Conservation (phyloP, 2,329 filamentous ascomycete species). For the Sporothrix humicola region DNA sequence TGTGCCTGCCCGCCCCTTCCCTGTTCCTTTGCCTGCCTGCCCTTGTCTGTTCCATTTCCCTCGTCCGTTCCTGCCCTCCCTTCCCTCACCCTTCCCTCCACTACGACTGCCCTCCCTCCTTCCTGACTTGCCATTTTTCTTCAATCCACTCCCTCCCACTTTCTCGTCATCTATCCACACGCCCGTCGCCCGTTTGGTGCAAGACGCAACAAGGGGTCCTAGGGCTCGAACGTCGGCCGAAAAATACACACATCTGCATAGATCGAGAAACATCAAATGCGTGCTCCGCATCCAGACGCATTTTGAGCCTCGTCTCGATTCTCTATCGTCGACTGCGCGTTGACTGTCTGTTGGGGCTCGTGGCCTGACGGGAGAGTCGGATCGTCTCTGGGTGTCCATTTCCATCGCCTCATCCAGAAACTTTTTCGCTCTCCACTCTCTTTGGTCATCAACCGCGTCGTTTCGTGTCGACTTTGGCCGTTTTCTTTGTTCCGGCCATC, state of each 20-base stretch:
- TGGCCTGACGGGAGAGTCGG: conserved; percentile 20
- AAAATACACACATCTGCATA: conserved; percentile 8
- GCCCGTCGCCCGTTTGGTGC: conserved; percentile 37
- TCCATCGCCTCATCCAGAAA: neutral
- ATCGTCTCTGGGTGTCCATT: neutral
- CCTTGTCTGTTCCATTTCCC: conserved; percentile 27
- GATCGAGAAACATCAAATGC: conserved; percentile 29
- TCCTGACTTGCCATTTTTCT: conserved; percentile 36
- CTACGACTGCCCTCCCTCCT: conserved; percentile 36
- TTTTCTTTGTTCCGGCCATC: neutral
- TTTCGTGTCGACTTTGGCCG: neutral
- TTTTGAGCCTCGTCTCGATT: conserved; percentile 5
- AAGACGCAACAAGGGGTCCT: conserved; percentile 34
- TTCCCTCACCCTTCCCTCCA: conserved; percentile 35
- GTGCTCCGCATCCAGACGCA: conserved; percentile 4
- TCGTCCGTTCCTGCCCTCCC: conserved; percentile 28
- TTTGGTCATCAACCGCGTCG: conserved; percentile 14
- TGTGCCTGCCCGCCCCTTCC: neutral
- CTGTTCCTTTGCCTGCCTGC: conserved; percentile 14
- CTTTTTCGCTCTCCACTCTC: neutral
- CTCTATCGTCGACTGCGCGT: conserved; percentile 15
- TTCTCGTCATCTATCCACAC: conserved; percentile 39
- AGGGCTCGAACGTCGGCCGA: conserved; percentile 27
- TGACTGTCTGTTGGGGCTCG: conserved; percentile 15
- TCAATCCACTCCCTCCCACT: conserved; percentile 38